Conservation (phyloP, 2,329 filamentous ascomycete species). For the Cercospora sp. region DNA sequence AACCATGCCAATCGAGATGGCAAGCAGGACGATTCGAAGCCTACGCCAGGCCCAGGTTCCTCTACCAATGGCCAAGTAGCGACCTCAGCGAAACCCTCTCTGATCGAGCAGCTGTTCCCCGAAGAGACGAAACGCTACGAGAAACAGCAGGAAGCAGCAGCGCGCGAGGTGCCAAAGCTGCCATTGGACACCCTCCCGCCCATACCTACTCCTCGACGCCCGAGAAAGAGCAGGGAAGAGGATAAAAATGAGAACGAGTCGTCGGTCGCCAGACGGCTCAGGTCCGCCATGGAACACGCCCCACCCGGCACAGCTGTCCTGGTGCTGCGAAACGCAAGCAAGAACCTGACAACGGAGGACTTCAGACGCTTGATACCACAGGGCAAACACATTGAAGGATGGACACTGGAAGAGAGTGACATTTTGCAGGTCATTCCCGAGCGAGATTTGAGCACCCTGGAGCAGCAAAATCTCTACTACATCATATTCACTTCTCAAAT, state of each 20-base stretch:
- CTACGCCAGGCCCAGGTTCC: neutral
- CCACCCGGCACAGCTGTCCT: constrained; percentile 48
- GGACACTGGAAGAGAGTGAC: constrained; percentile 56
- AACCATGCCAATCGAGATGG: neutral
- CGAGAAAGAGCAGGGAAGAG: neutral
- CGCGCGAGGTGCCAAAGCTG: constrained; percentile 40
- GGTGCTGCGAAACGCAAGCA: constrained; percentile 59
- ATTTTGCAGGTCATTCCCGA: constrained; percentile 62
- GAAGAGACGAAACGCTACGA: constrained; percentile 45
- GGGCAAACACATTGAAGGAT: constrained; percentile 65
- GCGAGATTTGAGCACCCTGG: constrained; percentile 63
- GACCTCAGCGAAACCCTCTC: constrained; percentile 35
- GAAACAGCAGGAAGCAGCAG: constrained; percentile 16
- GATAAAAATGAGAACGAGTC: neutral
- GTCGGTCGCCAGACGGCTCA: constrained; percentile 20
- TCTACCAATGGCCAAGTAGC: neutral
- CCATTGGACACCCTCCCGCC: constrained; percentile 27
- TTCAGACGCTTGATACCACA: constrained; percentile 67
- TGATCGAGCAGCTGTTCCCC: constrained; percentile 57
- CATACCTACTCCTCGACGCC: neutral
- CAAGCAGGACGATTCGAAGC: neutral
- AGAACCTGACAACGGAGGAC: constrained; percentile 64
- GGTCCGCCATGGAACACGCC: constrained; percentile 4
- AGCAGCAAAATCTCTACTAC: constrained; percentile 65
- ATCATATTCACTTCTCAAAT: constrained; percentile 63